Base-by-base conservation (phyloP, 805 yeast genomes). In the Candida ponderosae region DNA sequence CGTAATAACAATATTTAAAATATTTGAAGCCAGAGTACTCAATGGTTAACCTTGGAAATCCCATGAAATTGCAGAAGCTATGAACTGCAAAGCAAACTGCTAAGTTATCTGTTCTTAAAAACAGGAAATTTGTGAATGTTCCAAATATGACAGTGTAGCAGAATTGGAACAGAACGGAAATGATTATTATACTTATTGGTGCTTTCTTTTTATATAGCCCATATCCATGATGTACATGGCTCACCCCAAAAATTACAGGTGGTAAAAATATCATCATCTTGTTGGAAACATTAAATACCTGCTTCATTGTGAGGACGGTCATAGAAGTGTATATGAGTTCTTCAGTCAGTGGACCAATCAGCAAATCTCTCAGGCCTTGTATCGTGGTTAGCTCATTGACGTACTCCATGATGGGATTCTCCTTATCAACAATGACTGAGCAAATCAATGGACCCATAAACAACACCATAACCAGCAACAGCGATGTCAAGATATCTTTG, bases 261-360 rank as follows among this genome's bases (percentile, higher is more conserved):
- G 84, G 69, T 21, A 58, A 51, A 15, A 48, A 45, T 1, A 72
- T 52, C 17, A 63, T 42, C 9, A 40, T n/a, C 30, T 36, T 42
- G 26, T 38, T 39, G 19, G 48, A 31, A 23, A 44, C 33, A 18
- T 29, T 31, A 7, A 44, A 35, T 2, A 48, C 45, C 18, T 63
- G 67, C 6, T 46, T 37, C 46, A 54, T 48, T 40, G 57, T 39
- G 33, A 59, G 44, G 40, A 63, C 40, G 42, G 71, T 40, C 45
- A 68, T 52, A 0, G 80, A 65, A 2, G 94, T 64, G 52, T 78
- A 86, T 2, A 83, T 70, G 21, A 84, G 43, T 51, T 86, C 96
- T 53, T 86, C 96, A 0, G 90, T 77, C 2, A 80, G 33, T 4
- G 96, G 96, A 0, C 88, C 95, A 29, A 81, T 62, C 0, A 82